Conservation (phyloP, 1,284 basidiomycete genomes). For the Grifola frondosa region DNA sequence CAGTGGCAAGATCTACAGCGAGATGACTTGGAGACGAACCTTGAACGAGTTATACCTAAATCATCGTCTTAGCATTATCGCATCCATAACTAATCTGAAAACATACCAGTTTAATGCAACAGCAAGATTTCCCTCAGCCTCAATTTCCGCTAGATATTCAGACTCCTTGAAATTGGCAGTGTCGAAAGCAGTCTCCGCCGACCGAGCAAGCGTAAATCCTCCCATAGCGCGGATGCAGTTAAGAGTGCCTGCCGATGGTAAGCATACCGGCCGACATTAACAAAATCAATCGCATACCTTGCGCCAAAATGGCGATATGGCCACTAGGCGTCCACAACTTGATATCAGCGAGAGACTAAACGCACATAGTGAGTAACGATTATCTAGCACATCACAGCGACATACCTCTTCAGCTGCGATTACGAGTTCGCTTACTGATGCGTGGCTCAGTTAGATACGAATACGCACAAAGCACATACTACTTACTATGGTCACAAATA, state of each 20-base stretch:
- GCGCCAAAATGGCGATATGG: conserved; percentile 53
- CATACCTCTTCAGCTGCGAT: conserved; percentile 60
- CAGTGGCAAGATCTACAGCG: too few relatives aligned
- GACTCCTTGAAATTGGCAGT: conserved; percentile 58
- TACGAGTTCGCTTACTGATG: conserved; percentile 60
- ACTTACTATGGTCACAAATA: conserved; percentile 63
- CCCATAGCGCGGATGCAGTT: conserved; percentile 63
- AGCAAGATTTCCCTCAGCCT: conserved; percentile 45
- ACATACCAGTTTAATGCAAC: conserved; percentile 60
- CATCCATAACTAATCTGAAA: not conserved
- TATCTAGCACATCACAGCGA: not conserved
- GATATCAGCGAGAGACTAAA: conserved; percentile 55
- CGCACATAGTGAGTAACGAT: conserved; percentile 1
- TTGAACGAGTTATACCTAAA: conserved; percentile 68
- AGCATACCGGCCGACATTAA: not conserved
- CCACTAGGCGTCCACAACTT: conserved; percentile 53
- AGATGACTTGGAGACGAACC: conserved; percentile 30
- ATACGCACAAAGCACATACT: not conserved
- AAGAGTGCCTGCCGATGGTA: conserved; percentile 47
- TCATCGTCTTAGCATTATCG: conserved; percentile 6
- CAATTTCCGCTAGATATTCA: conserved; percentile 47
- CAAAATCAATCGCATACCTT: conserved; percentile 38
- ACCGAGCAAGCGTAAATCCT: conserved; percentile 51
- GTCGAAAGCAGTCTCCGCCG: conserved; percentile 54
- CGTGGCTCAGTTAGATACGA: conserved; percentile 1